Conservation (phyloP, 2,329 filamentous ascomycete genomes). For the Gnomoniopsis smithogilvyi region DNA sequence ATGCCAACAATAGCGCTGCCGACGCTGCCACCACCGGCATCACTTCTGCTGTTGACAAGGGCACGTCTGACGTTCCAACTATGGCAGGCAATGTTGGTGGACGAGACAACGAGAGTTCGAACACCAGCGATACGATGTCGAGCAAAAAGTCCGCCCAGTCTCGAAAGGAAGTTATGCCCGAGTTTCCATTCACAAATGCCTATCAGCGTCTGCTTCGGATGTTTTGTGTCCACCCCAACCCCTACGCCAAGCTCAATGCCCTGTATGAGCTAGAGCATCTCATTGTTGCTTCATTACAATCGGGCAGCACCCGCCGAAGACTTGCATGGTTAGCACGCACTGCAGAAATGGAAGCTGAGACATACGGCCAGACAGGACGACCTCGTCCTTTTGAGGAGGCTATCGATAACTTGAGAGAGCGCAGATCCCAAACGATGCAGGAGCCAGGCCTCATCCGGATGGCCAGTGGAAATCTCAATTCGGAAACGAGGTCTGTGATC, state of each 20-base stretch:
- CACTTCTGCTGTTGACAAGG: slow-evolving; percentile 21
- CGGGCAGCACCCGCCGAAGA: slow-evolving; percentile 41
- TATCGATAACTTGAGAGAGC: slow-evolving; percentile 67
- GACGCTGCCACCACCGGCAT: slow-evolving; percentile 36
- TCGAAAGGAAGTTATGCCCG: slow-evolving; percentile 36
- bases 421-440: slow-evolving; percentile 56
- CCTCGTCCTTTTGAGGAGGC: slow-evolving; percentile 59
- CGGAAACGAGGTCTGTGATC: slow-evolving; percentile 46
- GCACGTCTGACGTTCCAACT: slow-evolving; percentile 22
- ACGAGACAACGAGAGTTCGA: slow-evolving; percentile 36
- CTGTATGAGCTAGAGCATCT: slow-evolving; percentile 81
- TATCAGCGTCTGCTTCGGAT: slow-evolving; percentile 78
- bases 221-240: slow-evolving; percentile 87
- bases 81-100: neutral
- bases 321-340: slow-evolving; percentile 33
- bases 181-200: slow-evolving; percentile 78
- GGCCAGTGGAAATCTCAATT: slow-evolving; percentile 25
- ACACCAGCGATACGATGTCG: slow-evolving; percentile 37
- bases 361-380: slow-evolving; percentile 25
- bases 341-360: slow-evolving; percentile 20
- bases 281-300: slow-evolving; percentile 70
- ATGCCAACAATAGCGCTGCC: slow-evolving; percentile 39
- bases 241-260: slow-evolving; percentile 78
- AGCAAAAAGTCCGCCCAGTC: slow-evolving; percentile 24
- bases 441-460: slow-evolving; percentile 27